These are phyloP conservation scores for Nymphaea colorata DNA, from an alignment of 164 flowering plant species.

Conservation along the genomic window DNA sequence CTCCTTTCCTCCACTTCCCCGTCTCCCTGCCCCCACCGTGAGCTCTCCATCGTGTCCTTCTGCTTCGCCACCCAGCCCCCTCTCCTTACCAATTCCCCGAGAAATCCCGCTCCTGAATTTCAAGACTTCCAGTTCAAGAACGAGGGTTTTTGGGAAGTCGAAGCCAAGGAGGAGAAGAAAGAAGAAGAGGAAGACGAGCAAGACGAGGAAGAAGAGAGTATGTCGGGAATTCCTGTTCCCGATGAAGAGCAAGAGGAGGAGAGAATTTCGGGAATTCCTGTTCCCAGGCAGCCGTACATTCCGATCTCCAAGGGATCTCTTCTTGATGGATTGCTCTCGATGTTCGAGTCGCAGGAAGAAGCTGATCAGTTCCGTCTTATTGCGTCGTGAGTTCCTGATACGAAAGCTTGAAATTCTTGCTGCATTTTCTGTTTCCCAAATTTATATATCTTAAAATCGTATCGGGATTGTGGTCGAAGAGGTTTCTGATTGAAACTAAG, in stretches of 20 bases:
- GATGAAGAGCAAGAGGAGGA: slow-evolving; percentile 5
- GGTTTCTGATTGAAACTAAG: too few species aligned
- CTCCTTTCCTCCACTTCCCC: neutral
- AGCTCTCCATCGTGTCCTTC: neutral
- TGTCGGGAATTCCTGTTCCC: neutral
- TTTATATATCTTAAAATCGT: neutral
- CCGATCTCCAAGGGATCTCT: slow-evolving; percentile 53
- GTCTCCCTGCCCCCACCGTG: neutral
- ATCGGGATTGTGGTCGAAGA: too few species aligned
- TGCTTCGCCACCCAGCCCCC: slow-evolving; percentile 1
- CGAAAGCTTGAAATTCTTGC: too few species aligned
- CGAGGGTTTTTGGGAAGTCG: neutral
- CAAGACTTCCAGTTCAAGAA: neutral
- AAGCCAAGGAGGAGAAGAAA: neutral
- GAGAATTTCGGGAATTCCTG: slow-evolving; percentile 36
- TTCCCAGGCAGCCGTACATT: slow-evolving; percentile 60
- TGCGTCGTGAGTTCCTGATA: slow-evolving; percentile 31
- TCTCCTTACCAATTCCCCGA: slow-evolving; percentile 5
- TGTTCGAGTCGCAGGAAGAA: slow-evolving; percentile 33
- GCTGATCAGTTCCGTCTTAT: slow-evolving; percentile 37
- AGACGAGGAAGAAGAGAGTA: neutral
- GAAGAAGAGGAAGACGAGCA: neutral
- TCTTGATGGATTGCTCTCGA: slow-evolving; percentile 34
- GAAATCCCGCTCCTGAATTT: slow-evolving; percentile 3
- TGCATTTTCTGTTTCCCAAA: neutral